Conservation (phyloP, 345 rosid genomes). For the Sapria himalayana region DNA sequence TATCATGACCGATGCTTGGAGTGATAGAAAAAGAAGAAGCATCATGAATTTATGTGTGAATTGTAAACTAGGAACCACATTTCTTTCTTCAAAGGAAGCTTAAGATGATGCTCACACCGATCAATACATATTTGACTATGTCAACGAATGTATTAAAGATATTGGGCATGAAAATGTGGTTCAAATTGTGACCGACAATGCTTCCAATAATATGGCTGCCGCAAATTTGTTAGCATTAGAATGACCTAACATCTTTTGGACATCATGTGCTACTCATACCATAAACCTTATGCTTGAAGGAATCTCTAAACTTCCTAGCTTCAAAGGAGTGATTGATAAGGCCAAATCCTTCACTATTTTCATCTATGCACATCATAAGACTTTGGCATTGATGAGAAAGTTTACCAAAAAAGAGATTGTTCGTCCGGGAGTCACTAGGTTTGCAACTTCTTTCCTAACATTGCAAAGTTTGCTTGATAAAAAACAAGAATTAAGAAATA, state of each 20-base stretch:
- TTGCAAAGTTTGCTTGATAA: slow-evolving; percentile 1
- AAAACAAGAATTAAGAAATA: background rate
- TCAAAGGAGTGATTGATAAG: background rate
- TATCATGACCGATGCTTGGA: background rate
- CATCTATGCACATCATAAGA: background rate
- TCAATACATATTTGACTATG: background rate
- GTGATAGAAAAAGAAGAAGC: background rate
- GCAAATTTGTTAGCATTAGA: background rate
- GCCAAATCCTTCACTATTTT: background rate
- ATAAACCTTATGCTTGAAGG: background rate
- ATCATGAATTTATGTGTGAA: background rate
- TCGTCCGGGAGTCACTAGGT: background rate
- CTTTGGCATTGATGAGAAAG: background rate
- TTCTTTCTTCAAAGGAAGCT: background rate
- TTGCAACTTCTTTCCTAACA: background rate
- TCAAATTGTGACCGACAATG: background rate
- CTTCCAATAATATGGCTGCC: too few species aligned
- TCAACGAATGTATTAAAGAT: too few species aligned
- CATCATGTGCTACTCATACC: background rate
- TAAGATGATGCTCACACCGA: background rate
- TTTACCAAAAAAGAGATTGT: slow-evolving; percentile 1
- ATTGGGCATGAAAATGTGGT: background rate
- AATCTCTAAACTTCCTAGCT: background rate
- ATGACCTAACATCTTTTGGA: slow-evolving; percentile 1
- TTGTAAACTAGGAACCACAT: background rate